Evolutionary conservation across 495 filamentous ascomycete species (phyloP), one percentile per base, ranked within the genome.

Genomic region (Achaetomiella virescens): DNA sequence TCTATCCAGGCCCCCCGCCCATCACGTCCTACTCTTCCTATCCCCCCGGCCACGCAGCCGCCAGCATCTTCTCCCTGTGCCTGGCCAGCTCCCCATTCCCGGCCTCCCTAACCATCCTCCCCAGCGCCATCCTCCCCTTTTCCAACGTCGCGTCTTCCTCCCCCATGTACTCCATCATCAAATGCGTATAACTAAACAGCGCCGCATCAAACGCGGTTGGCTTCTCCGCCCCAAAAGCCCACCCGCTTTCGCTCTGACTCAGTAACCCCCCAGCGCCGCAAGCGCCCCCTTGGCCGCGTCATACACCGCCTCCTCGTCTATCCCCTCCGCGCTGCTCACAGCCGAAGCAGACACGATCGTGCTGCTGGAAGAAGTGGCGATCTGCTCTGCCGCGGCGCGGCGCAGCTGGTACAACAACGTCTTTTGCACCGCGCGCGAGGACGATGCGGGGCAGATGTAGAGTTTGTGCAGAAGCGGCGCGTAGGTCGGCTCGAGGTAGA

Each of bases 121-220:
- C 62, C 49, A 61, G 20, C 21, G 38, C n/a, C 12, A 21, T 48
- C 38, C 41, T 12, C 52, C 31, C 22, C 5, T 43, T 55, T 6
- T 41, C 49, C 29, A 6, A 42, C 10, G 25, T 37, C 12, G 11
- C 8, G 18, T 17, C 49, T 25, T 43, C 59, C 27, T 25, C 51
- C 0, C 10, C n/a, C 48, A 60, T 58, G 38, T 38, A 42, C 40
- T 48, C 43, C 56, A 95, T 65, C 29, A 97, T 77, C 18, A 96
- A 66, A 67, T 92, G 80, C n/a, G 89, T 90, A 70, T 96, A 98
- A 22, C 88, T 85, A 74, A 96, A 97, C 21, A 97, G 82, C 53
- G 78, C 82, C 24, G 91, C 90, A 70, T 98, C 93, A 61, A 98
- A 89, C 12, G 91, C 62, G 0, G 83, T 81, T 2, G 93, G 90